Evolutionary conservation across 306 rosid genomes (phyloP).

Genomic region (Vicia sativa): DNA sequence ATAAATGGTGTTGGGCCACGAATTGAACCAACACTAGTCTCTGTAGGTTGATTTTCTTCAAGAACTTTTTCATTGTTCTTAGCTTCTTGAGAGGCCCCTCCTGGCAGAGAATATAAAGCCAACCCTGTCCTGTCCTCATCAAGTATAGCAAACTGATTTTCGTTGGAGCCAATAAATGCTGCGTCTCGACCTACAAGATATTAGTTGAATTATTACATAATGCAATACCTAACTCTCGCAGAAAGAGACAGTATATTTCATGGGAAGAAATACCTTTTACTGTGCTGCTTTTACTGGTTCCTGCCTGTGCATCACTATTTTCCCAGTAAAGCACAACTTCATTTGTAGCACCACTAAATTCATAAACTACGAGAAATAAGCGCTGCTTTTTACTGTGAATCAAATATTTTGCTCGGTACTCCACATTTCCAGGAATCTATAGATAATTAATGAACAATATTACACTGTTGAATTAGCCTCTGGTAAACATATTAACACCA

Average conservation of each 20-base stretch:
- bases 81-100: slow-evolving; percentile 65
- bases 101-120: slow-evolving; percentile 74
- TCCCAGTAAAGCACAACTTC: slow-evolving; percentile 87
- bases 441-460: slow-evolving; percentile 34
- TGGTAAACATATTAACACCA: slow-evolving; percentile 19
- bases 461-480: slow-evolving; percentile 21
- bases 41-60: slow-evolving; percentile 63
- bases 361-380: slow-evolving; percentile 80
- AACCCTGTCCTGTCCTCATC: slow-evolving; percentile 92
- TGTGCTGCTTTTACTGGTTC: slow-evolving; percentile 70
- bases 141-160: slow-evolving; percentile 87
- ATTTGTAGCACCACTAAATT: slow-evolving; percentile 78
- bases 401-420: slow-evolving; percentile 75
- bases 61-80: slow-evolving; percentile 59
- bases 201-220: slow-evolving; percentile 25
- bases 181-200: slow-evolving; percentile 76
- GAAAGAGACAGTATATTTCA: slow-evolving; percentile 30
- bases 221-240: slow-evolving; percentile 25
- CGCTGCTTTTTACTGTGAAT: slow-evolving; percentile 74
- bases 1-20: slow-evolving; percentile 72
- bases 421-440: slow-evolving; percentile 88
- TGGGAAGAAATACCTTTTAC: slow-evolving; percentile 63
- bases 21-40: slow-evolving; percentile 54
- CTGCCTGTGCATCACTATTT: slow-evolving; percentile 61
- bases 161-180: slow-evolving; percentile 90